Base-by-base conservation (phyloP, 1,284 basidiomycete genomes). In the Cystobasidium sp. region DNA sequence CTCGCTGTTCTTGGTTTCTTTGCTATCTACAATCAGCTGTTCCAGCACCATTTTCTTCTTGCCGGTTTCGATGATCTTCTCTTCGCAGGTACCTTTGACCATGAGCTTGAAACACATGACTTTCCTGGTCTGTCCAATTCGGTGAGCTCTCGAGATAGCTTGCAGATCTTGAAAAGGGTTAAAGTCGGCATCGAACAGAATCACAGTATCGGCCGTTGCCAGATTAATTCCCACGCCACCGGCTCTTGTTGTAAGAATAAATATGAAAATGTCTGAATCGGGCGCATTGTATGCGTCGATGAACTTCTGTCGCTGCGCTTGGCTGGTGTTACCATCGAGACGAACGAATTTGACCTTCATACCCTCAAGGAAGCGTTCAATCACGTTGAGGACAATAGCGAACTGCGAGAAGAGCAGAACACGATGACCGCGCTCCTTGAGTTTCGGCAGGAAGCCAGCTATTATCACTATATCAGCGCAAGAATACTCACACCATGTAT, bases 251-350 rank as follows among this genome's bases (percentile, higher is more conserved):
- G 80, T 80, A 46, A 82, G 78, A 62, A 81, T 76, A 76, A 80
- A 82, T 55, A 79, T 77, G 43, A 80, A 80, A 67, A 80, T 72
- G 84, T 90, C 87, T 86, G 94, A 96, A 65, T 87, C 87, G 1
- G 90, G 89, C 49, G 88, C 89, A 81, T 98, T 97, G 85, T 92
- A 98, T 76, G 90, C 89, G 79, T 98, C 95, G 88, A 98, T 97
- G 75, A 59, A 51, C 41, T 66, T 65, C 39, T 76, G 75, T 1
- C 75, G 64, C 16, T 68, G 56, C 22, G 51, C 22, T 46, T 76
- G 75, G 22, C 53, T 49, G 43, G 75, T 74, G 41, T 63, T 74
- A 61, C 75, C 75, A 31, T 74, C 73, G 37, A 83, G 76, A 1
- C 82, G 80, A 4, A 81, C 70, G 73, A 77, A 81, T 39, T 80